Percentiles rank a stretch among this genome's conserved stretches.
Conservation (phyloP, 805 yeast genomes). For the Ogataea sp. region DNA sequence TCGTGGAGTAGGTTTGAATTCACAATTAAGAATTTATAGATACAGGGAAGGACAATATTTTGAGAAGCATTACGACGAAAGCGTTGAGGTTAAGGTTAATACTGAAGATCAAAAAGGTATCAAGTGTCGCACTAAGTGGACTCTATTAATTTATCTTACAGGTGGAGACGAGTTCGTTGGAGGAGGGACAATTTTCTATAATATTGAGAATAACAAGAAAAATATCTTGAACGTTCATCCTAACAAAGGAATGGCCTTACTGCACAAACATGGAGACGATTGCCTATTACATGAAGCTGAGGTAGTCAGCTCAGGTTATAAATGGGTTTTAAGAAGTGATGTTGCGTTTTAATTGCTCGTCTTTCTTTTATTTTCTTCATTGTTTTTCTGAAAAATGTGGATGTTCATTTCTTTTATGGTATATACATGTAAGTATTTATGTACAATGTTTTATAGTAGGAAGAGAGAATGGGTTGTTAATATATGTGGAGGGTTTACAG, state of each 20-base stretch:
- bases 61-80: conserved; percentile 54
- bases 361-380: background rate
- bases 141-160: conserved; percentile 46
- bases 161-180: conserved; percentile 50
- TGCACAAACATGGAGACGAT: conserved; percentile 62
- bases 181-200: conserved; percentile 51
- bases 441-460: too few relatives aligned
- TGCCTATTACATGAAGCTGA: conserved; percentile 55
- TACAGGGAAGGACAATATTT: conserved; percentile 51
- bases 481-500: too few relatives aligned
- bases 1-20: conserved; percentile 41
- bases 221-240: conserved; percentile 35
- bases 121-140: conserved; percentile 46
- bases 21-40: conserved; percentile 48
- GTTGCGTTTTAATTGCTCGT: conserved; percentile 24
- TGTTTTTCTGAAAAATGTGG: too few relatives aligned
- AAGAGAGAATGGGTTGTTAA: too few relatives aligned
- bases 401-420: too few relatives aligned
- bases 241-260: conserved; percentile 43
- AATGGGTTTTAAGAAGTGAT: conserved; percentile 60
- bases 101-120: conserved; percentile 10
- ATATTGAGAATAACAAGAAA: conserved; percentile 9
- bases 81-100: conserved; percentile 27
- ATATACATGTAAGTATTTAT: background rate
- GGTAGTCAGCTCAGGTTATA: conserved; percentile 40